phyloP scores from a whole-genome alignment of 2,329 filamentous ascomycete genomes.

The Amylocarpus encephaloides region DNA sequence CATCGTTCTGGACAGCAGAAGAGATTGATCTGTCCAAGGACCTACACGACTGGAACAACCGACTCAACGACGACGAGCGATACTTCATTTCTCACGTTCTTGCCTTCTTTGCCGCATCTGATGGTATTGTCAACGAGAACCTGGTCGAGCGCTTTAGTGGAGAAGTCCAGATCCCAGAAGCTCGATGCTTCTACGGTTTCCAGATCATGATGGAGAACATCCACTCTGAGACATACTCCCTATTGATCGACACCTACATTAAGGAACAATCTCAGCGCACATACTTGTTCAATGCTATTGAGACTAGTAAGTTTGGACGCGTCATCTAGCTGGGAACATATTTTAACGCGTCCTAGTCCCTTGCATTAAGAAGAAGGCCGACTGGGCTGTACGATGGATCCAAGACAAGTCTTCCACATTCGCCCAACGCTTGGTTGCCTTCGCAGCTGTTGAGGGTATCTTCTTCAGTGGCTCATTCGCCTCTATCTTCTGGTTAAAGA shows the following conservation, averaged over 20 bases:
- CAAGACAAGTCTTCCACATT: conserved; percentile 89
- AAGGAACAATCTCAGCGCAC: conserved; percentile 92
- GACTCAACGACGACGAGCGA: conserved; percentile 90
- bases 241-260: conserved; percentile 98
- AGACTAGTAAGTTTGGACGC: conserved; percentile 65
- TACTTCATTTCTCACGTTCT: conserved; percentile 98
- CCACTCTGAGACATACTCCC: conserved; percentile 98
- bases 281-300: conserved; percentile 97
- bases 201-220: conserved; percentile 99
- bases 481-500: conserved; percentile 99
- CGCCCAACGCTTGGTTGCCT: conserved; percentile 89
- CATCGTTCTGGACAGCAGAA: conserved; percentile 99
- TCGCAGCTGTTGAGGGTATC: conserved; percentile 97
- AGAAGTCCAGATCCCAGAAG: conserved; percentile 95
- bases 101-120: conserved; percentile 97
- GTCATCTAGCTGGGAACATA: not conserved
- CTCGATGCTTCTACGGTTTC: conserved; percentile 99
- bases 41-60: conserved; percentile 98
- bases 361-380: conserved; percentile 96
- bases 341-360: conserved; percentile 55
- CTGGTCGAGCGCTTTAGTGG: conserved; percentile 94
- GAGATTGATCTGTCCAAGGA: conserved; percentile 99
- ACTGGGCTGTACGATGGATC: conserved; percentile 97
- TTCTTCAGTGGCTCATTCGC: conserved; percentile 99
- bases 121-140: conserved; percentile 99